These are phyloP conservation scores for Eutypella sp. DNA, from an alignment of 2,329 filamentous ascomycete species.

Conservation along the genomic window DNA sequence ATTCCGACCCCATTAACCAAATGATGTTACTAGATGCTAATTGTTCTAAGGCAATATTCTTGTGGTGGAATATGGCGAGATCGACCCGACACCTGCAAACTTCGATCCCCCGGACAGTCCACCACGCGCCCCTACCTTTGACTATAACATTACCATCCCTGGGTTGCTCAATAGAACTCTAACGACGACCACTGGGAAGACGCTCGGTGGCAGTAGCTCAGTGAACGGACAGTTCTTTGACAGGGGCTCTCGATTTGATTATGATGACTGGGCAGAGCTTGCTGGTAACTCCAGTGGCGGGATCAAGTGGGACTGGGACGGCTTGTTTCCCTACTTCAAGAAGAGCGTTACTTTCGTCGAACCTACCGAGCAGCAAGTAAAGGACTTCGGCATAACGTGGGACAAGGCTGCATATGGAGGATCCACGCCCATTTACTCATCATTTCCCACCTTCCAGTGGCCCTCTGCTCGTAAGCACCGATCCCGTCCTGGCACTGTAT, in stretches of 20 bases:
- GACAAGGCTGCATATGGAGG: constrained; percentile 27
- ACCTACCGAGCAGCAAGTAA: constrained; percentile 18
- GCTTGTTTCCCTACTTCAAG: constrained; percentile 30
- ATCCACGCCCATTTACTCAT: constrained; percentile 26
- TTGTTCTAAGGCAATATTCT: constrained; percentile 12
- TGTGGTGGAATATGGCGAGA: constrained; percentile 10
- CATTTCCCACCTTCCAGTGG: constrained; percentile 29
- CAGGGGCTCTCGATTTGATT: constrained; percentile 29
- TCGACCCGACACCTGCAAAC: background rate
- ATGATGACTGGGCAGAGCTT: constrained; percentile 30
- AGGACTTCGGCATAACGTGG: constrained; percentile 27
- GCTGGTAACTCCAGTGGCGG: constrained; percentile 18
- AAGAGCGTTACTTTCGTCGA: constrained; percentile 28
- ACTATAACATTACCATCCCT: background rate
- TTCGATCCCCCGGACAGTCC: constrained; percentile 3
- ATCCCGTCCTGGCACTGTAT: background rate
- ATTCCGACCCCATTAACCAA: background rate
- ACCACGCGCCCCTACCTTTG: background rate
- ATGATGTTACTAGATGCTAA: background rate
- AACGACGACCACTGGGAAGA: constrained; percentile 26
- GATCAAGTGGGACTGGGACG: constrained; percentile 31
- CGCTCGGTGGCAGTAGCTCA: constrained; percentile 31
- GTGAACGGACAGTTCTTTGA: constrained; percentile 36
- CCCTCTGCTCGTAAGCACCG: constrained; percentile 5
- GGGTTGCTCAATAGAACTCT: constrained; percentile 21